Percentiles rank a stretch among this genome's conserved stretches.
Conservation (phyloP, 208 protist species). For the Trypanosoma melophagium region DNA sequence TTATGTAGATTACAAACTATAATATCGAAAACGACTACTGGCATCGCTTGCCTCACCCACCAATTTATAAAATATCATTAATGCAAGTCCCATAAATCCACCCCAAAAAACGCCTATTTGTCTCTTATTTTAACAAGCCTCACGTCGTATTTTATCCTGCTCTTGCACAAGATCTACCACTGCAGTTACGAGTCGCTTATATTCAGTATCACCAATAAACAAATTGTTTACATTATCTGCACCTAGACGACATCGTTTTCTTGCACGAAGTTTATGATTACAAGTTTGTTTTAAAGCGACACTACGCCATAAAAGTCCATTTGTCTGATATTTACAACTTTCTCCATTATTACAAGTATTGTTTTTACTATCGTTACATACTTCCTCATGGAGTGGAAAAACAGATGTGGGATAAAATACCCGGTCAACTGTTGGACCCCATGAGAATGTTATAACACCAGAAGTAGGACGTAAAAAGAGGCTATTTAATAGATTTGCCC, state of each 20-base stretch:
- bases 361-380: background rate
- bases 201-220: background rate
- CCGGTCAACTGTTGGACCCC: background rate
- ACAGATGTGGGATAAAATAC: conserved; percentile 12
- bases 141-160: background rate
- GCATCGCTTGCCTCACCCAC: too few species aligned
- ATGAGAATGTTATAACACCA: conserved; percentile 16
- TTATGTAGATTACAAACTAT: too few species aligned
- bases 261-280: background rate
- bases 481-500: conserved; percentile 21
- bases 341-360: background rate
- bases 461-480: conserved; percentile 8
- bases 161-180: background rate
- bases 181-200: background rate
- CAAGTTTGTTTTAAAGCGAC: conserved; percentile 2
- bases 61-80: too few species aligned
- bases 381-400: background rate
- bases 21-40: too few species aligned
- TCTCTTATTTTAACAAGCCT: too few species aligned
- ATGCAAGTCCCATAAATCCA: too few species aligned
- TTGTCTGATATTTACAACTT: background rate
- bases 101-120: too few species aligned
- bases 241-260: background rate
- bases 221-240: conserved; percentile 1
- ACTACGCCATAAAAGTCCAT: conserved; percentile 8